A percentile compares a stretch with the other conserved stretches of the same genome.
Conservation (phyloP, 2,329 filamentous ascomycete genomes). For the Arthrobotrys pseudoclavata region DNA sequence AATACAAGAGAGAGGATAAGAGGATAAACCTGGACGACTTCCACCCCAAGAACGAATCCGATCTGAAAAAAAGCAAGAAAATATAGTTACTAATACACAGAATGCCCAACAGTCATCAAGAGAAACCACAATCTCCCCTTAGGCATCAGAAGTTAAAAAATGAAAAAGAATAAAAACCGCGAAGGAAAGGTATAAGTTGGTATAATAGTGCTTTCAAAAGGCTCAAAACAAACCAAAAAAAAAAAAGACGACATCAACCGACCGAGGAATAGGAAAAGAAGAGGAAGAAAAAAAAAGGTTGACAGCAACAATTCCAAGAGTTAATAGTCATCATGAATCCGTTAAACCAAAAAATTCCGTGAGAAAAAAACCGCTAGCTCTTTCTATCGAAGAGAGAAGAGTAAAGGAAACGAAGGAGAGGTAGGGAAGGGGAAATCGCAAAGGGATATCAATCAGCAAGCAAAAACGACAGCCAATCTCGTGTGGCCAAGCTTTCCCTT, state of each 20-base stretch:
- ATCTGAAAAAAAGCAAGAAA: background rate
- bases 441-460: constrained; percentile 26
- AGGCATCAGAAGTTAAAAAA: constrained; percentile 35
- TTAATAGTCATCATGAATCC: constrained; percentile 40
- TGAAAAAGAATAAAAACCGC: constrained; percentile 22
- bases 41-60: background rate
- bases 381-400: constrained; percentile 42
- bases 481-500: constrained; percentile 28
- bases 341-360: constrained; percentile 44
- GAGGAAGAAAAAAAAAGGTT: constrained; percentile 24
- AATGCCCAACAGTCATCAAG: constrained; percentile 22
- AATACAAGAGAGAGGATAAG: background rate
- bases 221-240: constrained; percentile 20
- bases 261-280: constrained; percentile 35
- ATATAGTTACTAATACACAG: constrained; percentile 14
- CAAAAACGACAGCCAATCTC: constrained; percentile 26
- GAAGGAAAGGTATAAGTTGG: constrained; percentile 35
- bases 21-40: background rate
- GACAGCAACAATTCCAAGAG: constrained; percentile 19
- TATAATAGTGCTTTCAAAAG: constrained; percentile 21
- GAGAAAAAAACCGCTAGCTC: constrained; percentile 41
- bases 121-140: background rate
- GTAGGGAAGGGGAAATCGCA: constrained; percentile 14
- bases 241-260: constrained; percentile 39
- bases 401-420: constrained; percentile 15